Evolutionary conservation across 495 filamentous ascomycete species (phyloP), one percentile per base, ranked within the genome.

Genomic region (Cetradonia linearis): DNA sequence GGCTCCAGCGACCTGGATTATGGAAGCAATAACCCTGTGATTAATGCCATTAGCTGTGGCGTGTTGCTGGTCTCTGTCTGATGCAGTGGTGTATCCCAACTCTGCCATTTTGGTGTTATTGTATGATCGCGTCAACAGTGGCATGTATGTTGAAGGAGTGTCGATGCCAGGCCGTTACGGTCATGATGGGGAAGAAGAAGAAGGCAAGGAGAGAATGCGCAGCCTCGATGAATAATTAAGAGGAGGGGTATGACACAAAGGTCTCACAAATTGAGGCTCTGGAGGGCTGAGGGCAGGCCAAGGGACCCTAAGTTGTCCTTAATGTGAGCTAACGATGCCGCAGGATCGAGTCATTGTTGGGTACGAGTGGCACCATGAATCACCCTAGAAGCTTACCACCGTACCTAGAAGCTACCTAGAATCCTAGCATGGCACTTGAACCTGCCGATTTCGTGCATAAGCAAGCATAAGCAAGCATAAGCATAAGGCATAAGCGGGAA

Each of bases 1-100:
- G 16, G 71, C 71, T 28, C 75, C 73, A 4, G 75, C 73, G 44
- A 74, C 70, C 16, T 65, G 66, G 30, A 71, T 64, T 44, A 77
- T 64, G 23, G 72, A 66, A 55, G 60, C 65, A 49, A 69, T 59
- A 18, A 67, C 61, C 14, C 65, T 66, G 56, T 50, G 20, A 27
- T 9, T 23, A n/a, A 33, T 27, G 6, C 6, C 23, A 14, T 62
- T 36, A 58, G 62, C 61, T 37, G 27, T 31, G 30, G 30, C 33
- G 46, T 50, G 27, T 57, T 62, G 28, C n/a, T 33, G 25, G 11
- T 42, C 9, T 25, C 30, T 46, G 28, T 27, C 23, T 2, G 27
- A 11, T 50, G 33, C 27, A 13, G 36, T 25, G 58, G 37, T 55
- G 31, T 62, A 58, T 44, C 55, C 42, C 10, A 58, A n/a, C 27